Base-by-base conservation (phyloP, 2,329 filamentous ascomycete species). In the Penicillium palitans region DNA sequence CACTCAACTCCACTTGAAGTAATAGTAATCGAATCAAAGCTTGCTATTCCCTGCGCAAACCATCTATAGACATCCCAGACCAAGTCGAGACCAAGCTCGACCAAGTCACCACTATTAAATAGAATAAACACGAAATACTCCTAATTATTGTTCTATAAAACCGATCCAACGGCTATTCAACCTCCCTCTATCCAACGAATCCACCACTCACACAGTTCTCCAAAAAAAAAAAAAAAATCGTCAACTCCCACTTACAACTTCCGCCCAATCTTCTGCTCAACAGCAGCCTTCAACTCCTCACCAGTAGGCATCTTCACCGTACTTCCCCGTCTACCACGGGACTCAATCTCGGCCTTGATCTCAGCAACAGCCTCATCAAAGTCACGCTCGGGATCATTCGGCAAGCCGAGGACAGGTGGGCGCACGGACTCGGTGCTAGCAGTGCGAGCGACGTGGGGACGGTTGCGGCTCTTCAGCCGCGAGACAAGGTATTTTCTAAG, bases 351-450 rank as follows among this genome's bases (percentile, higher is more conserved):
- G 6, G 79, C 80, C 68, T 81, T 85, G 52, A 96, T 82, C 77
- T 96, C 91, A 39, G 83, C 80, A 10, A 96, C 83, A 29, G 90
- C 90, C 68, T 95, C 90, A 58, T 90, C 87, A 49, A 96, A 81
- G 66, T 96, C 91, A 29, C 80, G 79, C 54, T 87, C 86, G 0
- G 87, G 87, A 71, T 97, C 92, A 62, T 86, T 86, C 1, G 91
- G 88, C 39, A 98, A 80, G 27, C 93, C 93, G 6, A 96, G 78
- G 3, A 90, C 82, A 0, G 90, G 90, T 54, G 86, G 82, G 46
- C 80, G 80, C 17, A 87, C 62, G 56, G 81, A 84, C 13, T 90
- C 87, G 19, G 81, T 79, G 68, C 86, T 87, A 10, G 79, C 70
- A 2, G 80, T 82, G 56, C 82, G 80, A 25, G 67, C 64, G 25